Evolutionary conservation across 129 eudicot genomes (phyloP).

Genomic region (Flaveria sonorensis): DNA sequence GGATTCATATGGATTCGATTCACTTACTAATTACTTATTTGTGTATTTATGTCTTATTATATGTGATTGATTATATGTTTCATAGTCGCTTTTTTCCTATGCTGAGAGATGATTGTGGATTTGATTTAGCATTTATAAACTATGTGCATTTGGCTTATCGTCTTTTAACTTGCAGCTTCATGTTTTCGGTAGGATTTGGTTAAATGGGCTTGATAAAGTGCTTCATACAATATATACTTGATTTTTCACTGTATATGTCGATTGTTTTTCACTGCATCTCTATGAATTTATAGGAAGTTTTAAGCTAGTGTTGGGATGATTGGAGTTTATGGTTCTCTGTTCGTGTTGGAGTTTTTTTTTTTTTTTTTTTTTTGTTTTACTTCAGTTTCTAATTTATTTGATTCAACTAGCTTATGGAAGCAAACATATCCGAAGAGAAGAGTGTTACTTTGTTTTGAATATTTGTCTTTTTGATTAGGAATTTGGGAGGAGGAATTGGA

Average conservation of each 20-base stretch:
- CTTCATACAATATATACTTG: not conserved
- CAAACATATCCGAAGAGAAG: not conserved
- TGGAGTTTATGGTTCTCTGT: not conserved
- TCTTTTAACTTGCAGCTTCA: not conserved
- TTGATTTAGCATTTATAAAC: slow-evolving; percentile 7
- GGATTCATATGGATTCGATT: not conserved
- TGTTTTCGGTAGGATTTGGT: not conserved
- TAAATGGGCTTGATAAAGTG: not conserved
- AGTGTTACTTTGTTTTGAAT: slow-evolving; percentile 2
- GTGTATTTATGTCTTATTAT: too few species aligned
- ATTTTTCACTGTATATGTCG: not conserved
- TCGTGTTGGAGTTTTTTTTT: not conserved
- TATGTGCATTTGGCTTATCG: not conserved
- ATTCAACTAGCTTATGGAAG: not conserved
- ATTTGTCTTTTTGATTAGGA: slow-evolving; percentile 46
- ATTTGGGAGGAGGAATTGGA: slow-evolving; percentile 75
- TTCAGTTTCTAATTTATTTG: not conserved
- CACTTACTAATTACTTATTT: not conserved
- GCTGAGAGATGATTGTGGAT: slow-evolving; percentile 1
- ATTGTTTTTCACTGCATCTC: not conserved
- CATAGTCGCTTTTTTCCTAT: not conserved
- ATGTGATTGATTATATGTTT: not conserved
- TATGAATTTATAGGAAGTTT: not conserved
- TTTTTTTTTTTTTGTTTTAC: not conserved
- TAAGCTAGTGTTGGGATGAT: slow-evolving; percentile 1